Evolutionary conservation across 441 rosid species (phyloP), one percentile per base, ranked within the genome.

Genomic region (Gossypium laxum): DNA sequence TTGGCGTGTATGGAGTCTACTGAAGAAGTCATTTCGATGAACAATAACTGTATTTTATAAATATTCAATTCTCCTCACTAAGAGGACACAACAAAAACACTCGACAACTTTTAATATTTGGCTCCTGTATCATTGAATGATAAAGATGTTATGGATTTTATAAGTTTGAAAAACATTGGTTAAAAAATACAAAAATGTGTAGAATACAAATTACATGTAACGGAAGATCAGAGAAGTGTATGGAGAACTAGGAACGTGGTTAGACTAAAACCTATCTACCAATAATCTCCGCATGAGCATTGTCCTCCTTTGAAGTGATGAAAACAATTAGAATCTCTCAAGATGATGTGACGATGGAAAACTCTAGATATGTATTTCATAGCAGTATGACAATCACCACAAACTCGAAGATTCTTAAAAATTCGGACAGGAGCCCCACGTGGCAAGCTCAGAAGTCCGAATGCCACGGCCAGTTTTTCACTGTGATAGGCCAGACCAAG

Each of bases 271-370:
- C 26, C 12, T 50, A 59, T 69, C 77, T 81, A 92, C 98, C 98
- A 91, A 77, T 89, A 92, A 77, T 88, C 97, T 69, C 87, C 88
- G 45, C 96, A 92, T 11, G 93, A 89, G 75, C 97, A 92, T 52
- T 67, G 84, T 79, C 97, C 96, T 72, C 81, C 83, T 74, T 58
- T 82, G 76, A 90, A 92, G 75, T 90, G 98, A 80, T 92, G 98
- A 82, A 90, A 92, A 50, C 93, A 86, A 68, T 92, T 90, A 6
- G 95, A 89, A 79, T 90, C 96, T 80, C 96, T 83, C 79, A 92
- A 77, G 72, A 89, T 79, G 54, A 92, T 85, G 77, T 85, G 87
- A 19, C 93, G 85, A 43, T 2, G 45, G 77, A 77, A 91, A 21
- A 87, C 89, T 38, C 14, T 76, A 0, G 98, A 92, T 74, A 89